Base-by-base conservation (phyloP, 768 basidiomycete species). In the Leccinum incarnatum region DNA sequence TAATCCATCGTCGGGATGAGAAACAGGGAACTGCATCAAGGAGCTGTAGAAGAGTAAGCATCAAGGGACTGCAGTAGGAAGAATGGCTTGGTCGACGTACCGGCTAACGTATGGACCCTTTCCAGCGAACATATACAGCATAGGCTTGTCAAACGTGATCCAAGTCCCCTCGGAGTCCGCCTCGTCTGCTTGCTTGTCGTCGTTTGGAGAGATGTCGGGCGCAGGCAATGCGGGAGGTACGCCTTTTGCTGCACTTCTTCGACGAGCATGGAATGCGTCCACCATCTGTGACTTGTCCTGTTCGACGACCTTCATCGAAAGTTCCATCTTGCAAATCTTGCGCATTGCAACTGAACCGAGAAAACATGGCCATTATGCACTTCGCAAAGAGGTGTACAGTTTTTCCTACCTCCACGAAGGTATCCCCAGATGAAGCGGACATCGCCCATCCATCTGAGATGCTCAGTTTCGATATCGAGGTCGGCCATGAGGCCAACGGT, bases 361-460 rank as follows among this genome's bases (percentile, higher is more conserved):
- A 54, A 47, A 46, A 25, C 36, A 36, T 32, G 45, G 49, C 53
- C 48, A 45, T 21, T 27, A 2, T 17, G 11, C 42, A 45, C 34
- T 25, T 5, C 0, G 5, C 4, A 17, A 54, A 42, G 15, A 40
- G 1, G 1, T 8, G 7, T 10, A 19, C 15, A 14, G 14, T 9
- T 17, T 32, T 21, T 7, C 84, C 61, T 67, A 91, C 91, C 65
- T 71, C 87, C 90, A 52, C 83, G 78, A 3, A 95, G 67, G 67
- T 84, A 83, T 9, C 93, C 93, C 58, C 83, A 75, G 30, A 87
- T 69, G 71, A 95, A 95, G 9, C 93, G 86, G 12, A 80, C 76
- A 66, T 88, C 88, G 10, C 93, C 93, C 86, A 95, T 87, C 87
- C 89, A 94, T 9, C 92, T 83, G 45, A 95, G 72, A 65, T 91